Base-by-base conservation (phyloP, 805 yeast species). In the Wickerhamiella kurtzmanii region DNA sequence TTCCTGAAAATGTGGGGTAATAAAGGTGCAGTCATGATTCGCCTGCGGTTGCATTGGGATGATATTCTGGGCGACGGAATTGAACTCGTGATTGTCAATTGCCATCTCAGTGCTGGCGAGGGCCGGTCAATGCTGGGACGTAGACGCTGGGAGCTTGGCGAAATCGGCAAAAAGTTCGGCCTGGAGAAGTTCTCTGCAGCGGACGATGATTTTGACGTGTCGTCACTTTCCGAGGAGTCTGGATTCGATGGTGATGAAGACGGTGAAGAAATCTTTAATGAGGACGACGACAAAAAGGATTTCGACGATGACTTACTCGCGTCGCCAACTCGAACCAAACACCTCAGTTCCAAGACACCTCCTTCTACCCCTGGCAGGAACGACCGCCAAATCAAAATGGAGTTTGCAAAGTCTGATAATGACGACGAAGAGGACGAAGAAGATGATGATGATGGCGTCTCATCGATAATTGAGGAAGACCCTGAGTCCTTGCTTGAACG, bases 1-100 rank as follows among this genome's bases (percentile, higher is more conserved):
- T 67, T 76, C 37, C 56, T 77, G 44, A 71, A 76, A 21, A 53
- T 69, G 20, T 77, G 79, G 75, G 81, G 80, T 16, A 77, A 77
- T 60, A 77, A 77, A 54, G 82, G 82, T 2, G 77, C 79, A 3
- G 73, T 75, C 13, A 60, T 69, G 16, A 61, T 75, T 19, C 61
- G 63, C 21, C 67, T 77, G 50, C 60, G 51, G 9, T 50, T 74
- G n/a, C 41, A 50, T 36, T 20, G 48, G 1, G 59, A 57, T 40
- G 50, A 45, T 20, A 43, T 56, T 5, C 43, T 57, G 2, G 60
- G 59, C 8, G 56, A 56, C 8, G 60, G 69, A 4, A 53, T 62
- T 8, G 57, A 60, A 21, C 41, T 68, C 43, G 54, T 56, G 3
- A 58, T 74, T 8, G 58, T 76, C 18, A 74, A 77, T 52, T 67